Base-by-base conservation (phyloP, 2,329 filamentous ascomycete genomes). In the Aspergillus neoniger region DNA sequence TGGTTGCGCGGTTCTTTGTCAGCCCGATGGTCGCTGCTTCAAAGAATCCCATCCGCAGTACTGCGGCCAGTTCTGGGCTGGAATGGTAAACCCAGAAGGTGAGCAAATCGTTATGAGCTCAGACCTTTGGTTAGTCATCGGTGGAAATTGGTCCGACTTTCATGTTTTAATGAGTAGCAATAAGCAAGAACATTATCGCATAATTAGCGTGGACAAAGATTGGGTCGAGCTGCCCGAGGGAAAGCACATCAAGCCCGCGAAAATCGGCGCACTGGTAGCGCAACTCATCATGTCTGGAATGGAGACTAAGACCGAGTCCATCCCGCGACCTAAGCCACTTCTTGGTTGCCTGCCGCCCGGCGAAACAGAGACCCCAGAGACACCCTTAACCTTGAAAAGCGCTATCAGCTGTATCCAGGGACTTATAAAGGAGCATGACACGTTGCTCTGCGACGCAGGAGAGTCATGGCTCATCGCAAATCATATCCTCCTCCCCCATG, bases 401-500 rank as follows among this genome's bases (percentile, higher is more conserved):
- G 5, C 50, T 8, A 23, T 60, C 4, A 25, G n/a, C 6, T 50
- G 58, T 30, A 58, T 63, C 25, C 57, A 60, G 10, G 30, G 15
- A 7, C n/a, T 58, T 12, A 7, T 63, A 4, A 23, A 36, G 8
- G 55, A 39, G 8, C 4, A 39, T 9, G 54, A 54, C 25, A 55
- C 43, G 1, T 47, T 63, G 30, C 23, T 61, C 14, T 60, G 23
- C 4, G 61, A 63, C 19, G 30, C 59, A 2, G 61, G 61, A 15
- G 61, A 63, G 7, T 53, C 59, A 15, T 63, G 61, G 61, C 61
- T 63, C 32, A 38, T 49, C 1, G 44, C 61, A 4, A 52, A 32
- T 19, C 39, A 56, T 14, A 23, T 63, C 2, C 19, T 28, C 8
- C 53, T 63, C 0, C 61, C 61, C 23, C 30, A 19, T n/a, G 59